Base-by-base conservation (phyloP, 495 filamentous ascomycete species). In the Xylaria bambusicola region DNA sequence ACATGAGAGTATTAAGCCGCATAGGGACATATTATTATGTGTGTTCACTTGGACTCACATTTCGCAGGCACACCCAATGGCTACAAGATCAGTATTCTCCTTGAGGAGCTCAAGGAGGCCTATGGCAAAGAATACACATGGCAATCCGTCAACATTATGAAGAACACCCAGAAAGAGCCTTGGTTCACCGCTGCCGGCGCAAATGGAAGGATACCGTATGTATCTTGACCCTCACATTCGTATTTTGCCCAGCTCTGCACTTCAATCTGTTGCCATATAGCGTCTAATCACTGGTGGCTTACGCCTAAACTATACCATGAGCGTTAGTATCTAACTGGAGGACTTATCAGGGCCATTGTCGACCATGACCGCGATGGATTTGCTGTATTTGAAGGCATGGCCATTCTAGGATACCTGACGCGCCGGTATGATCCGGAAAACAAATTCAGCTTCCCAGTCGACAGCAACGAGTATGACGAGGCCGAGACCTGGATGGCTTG, bases 391-490 rank as follows among this genome's bases (percentile, higher is more conserved):
- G 91, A 96, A 69, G 87, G 84, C 41, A 82, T 88, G 35, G 77
- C 87, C 55, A 93, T 94, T 65, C 77, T 96, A 62, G 80, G 84
- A 49, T 96, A 95, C 71, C 81, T 96, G 15, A 83, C 83, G 13
- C 82, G 86, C 27, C 81, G 83, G 58, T 95, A 95, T 66, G 91
- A 96, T 72, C 74, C 77, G 9, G 86, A 92, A 36, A 74, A 93
- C 76, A 89, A 88, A 66, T 86, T 96, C 73, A 85, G 80, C 52
- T 96, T 85, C 73, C 85, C 88, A 10, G 73, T 79, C 38, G 88
- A 86, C 42, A 82, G 80, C 40, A 81, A 86, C 41, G 89, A 93
- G 59, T 82, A 80, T 66, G 87, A 86, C 69, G 84, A 89, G 62
- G 77, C 80, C 55, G 84, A 82, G 73, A 84, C 82, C 68, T 94